Evolutionary conservation across 1,284 basidiomycete genomes (phyloP).

Genomic region (Cryptococcus sp.): DNA sequence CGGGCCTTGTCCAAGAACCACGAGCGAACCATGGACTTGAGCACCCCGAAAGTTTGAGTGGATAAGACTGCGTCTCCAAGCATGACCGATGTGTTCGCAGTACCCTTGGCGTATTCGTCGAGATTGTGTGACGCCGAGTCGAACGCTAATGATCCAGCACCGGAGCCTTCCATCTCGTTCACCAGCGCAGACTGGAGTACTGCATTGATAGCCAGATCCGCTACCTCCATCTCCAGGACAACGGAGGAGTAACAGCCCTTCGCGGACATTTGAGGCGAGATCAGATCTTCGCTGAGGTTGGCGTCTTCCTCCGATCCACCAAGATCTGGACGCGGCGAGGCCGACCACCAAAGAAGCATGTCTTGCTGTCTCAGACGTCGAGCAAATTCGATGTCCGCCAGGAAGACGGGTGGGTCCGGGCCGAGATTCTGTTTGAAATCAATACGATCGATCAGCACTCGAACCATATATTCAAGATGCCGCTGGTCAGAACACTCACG

Average conservation of each 20-base stretch:
- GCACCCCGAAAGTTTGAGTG: conserved; percentile 78
- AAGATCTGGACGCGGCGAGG: conserved; percentile 83
- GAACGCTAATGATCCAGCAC: conserved; percentile 85
- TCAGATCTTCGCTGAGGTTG: conserved; percentile 72
- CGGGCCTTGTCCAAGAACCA: conserved; percentile 87
- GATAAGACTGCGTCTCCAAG: conserved; percentile 94
- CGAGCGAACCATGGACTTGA: conserved; percentile 84
- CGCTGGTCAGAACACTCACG: conserved; percentile 25
- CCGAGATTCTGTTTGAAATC: conserved; percentile 66
- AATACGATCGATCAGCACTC: neutral
- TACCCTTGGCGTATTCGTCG: conserved; percentile 81
- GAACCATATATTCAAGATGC: neutral
- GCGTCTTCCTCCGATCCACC: conserved; percentile 90
- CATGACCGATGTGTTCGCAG: conserved; percentile 70
- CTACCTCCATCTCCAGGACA: conserved; percentile 83
- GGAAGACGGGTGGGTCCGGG: conserved; percentile 79
- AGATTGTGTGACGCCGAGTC: conserved; percentile 89
- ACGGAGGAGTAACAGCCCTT: conserved; percentile 92
- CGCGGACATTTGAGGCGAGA: conserved; percentile 79
- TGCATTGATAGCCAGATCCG: conserved; percentile 91
- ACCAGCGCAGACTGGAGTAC: conserved; percentile 92
- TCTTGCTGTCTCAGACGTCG: conserved; percentile 83
- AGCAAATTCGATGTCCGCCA: conserved; percentile 90
- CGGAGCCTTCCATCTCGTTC: conserved; percentile 93
- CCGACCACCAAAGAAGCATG: conserved; percentile 96